phyloP scores from a whole-genome alignment of 2,329 filamentous ascomycete species.

The Cyphellophora attinorum region DNA sequence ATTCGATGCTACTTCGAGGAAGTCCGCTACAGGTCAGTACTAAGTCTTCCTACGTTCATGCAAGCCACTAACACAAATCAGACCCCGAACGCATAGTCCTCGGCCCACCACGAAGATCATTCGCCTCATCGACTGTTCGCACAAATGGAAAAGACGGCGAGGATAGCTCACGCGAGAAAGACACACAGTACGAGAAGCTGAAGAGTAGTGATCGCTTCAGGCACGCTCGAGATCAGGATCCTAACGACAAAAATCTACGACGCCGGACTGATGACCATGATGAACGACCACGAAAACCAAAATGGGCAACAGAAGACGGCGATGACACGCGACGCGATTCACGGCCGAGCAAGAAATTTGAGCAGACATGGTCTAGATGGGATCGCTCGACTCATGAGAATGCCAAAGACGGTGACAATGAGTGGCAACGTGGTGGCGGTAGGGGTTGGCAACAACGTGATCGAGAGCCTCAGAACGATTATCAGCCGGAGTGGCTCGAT shows the following conservation, averaged over 20 bases:
- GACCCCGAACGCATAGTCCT: conserved; percentile 70
- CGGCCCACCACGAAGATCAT: conserved; percentile 72
- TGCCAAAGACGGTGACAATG: conserved; percentile 39
- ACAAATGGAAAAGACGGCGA: background rate
- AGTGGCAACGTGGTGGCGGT: conserved; percentile 53
- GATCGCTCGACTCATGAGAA: conserved; percentile 37
- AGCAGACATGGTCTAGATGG: conserved; percentile 66
- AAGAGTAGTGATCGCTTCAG: too few species aligned
- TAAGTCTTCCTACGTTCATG: conserved; percentile 19
- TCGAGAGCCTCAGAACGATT: conserved; percentile 49
- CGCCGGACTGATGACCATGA: conserved; percentile 4
- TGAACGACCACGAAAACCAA: conserved; percentile 8
- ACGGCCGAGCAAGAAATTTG: conserved; percentile 45
- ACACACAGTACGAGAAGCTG: too few species aligned
- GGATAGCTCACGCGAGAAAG: too few species aligned
- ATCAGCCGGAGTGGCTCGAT: conserved; percentile 87
- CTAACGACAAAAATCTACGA: conserved; percentile 1
- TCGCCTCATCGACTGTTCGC: conserved; percentile 60
- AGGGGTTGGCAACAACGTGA: conserved; percentile 46
- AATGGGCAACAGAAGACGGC: conserved; percentile 16
- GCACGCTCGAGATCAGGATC: background rate
- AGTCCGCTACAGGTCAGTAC: conserved; percentile 35
- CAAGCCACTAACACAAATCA: conserved; percentile 21
- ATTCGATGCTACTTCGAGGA: too few species aligned
- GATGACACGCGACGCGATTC: conserved; percentile 15